Evolutionary conservation across 2,329 filamentous ascomycete genomes (phyloP), one percentile per base, ranked within the genome.

Genomic region (Thelonectria blattea): DNA sequence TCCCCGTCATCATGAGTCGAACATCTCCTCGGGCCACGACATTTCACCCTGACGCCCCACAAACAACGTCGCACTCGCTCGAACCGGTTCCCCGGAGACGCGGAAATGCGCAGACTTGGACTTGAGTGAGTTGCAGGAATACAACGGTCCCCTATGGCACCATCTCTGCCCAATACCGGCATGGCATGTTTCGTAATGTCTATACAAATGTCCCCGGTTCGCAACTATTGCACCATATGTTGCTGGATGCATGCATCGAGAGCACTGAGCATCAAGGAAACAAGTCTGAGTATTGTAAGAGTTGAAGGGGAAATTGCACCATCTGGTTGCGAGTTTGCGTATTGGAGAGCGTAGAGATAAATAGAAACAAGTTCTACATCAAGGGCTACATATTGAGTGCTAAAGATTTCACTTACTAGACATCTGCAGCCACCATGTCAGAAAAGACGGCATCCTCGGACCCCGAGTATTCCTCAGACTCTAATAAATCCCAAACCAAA

Each of bases 61-160:
- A 43, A 43, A 43, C 17, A n/a, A 20, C n/a, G 17, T 6, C 41
- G 9, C 9, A 18, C n/a, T 43, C 8, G 41, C 7, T 53, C 14
- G 5, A 20, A 45, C 27, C 24, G 22, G 14, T 43, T 53, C 24
- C 41, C 27, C 51, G 51, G 51, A 53, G 51, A 53, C 43, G 24
- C 41, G 51, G 51, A 53, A 41, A 53, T 45, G 41, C n/a, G 14
- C 15, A n/a, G 43, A 45, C 27, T 18, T 24, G 18, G 24, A 3
- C 7, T 15, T 30, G 5, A 15, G 12, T n/a, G 17, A 45, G 41
- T 30, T 15, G 11, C 14, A 22, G 17, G 41, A 53, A 45, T 45
- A 9, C 41, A 20, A 45, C 24, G 11, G n/a, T 22, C 15, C 34
- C n/a, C 30, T 30, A 45, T 52, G 30, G 24, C 50, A 18, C 24